Percentiles rank a stretch among this genome's conserved stretches.
phyloP scores from a whole-genome alignment of 306 rosid genomes.

The Malus domestica region DNA sequence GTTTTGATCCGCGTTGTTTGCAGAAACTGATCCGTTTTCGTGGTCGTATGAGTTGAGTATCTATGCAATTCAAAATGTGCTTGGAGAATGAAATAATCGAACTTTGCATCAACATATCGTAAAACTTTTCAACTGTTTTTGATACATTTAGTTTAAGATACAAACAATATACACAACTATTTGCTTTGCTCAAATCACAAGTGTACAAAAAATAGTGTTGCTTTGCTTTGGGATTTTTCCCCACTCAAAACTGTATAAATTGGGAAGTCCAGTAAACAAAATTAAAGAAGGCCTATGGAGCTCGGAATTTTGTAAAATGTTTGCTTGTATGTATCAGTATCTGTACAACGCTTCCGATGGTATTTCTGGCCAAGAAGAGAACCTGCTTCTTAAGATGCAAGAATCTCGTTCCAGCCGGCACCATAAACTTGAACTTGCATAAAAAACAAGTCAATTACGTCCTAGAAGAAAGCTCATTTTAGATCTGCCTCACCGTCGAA shows the following conservation, averaged over 20 bases:
- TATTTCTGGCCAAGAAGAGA: background rate
- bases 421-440: slow-evolving; percentile 1
- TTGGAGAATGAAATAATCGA: background rate
- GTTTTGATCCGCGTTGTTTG: too few relatives aligned
- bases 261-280: too few relatives aligned
- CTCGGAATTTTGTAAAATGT: background rate
- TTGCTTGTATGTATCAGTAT: background rate
- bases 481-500: slow-evolving; percentile 16
- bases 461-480: background rate
- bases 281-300: background rate
- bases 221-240: background rate
- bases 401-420: background rate
- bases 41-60: background rate
- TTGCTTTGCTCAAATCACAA: background rate
- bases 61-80: background rate
- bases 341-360: background rate
- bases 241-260: background rate
- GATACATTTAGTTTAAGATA: background rate
- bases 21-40: too few relatives aligned
- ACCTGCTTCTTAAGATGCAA: background rate
- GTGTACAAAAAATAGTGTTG: background rate
- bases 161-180: background rate
- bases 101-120: background rate
- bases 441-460: background rate
- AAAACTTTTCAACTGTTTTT: background rate